Base-by-base conservation (phyloP, 225 moss, liverwort and hornwort genomes). In the Polytrichum commune region DNA sequence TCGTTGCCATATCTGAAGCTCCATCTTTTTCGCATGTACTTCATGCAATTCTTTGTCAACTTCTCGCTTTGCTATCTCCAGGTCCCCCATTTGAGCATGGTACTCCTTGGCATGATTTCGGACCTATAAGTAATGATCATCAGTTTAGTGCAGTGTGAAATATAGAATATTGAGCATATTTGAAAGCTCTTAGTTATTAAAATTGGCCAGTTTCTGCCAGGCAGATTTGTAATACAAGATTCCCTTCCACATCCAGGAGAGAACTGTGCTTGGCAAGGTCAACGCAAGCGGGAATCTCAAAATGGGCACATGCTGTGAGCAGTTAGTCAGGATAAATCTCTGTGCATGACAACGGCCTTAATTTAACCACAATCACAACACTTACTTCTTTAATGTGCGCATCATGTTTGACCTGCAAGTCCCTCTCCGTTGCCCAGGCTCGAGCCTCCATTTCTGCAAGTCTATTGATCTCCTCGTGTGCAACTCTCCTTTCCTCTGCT, bases 391-490 rank as follows among this genome's bases (percentile, higher is more conserved):
- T 86, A 29, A 90, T 79, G 63, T 93, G 93, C 76, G 90, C 89
- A 22, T 97, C 89, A 63, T 97, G 91, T 84, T 92, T 97, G 26
- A 77, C 72, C 75, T 93, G 93, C 76, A 97, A 68, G 30, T 89
- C 91, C 69, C 85, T 88, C 80, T 92, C 92, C 54, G 90, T 92
- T 71, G 73, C 84, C 89, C 93, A 92, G 73, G 85, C 90, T 74
- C 88, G 89, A 23, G 96, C 83, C 74, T 97, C 96, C 84, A 94
- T 85, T 80, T 94, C 96, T 70, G 92, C 90, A 78, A 97, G 88
- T 53, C 88, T 78, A 76, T 92, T 88, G 54, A 93, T 97, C 74
- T 93, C 96, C 69, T 92, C 89, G n/a, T 90, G 83, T 62, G 86
- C 92, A 27, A 91, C 77, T 72, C 88, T 86, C 70, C 93, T 88